Conservation (phyloP, 306 rosid genomes). For the Rosa multiflora region DNA sequence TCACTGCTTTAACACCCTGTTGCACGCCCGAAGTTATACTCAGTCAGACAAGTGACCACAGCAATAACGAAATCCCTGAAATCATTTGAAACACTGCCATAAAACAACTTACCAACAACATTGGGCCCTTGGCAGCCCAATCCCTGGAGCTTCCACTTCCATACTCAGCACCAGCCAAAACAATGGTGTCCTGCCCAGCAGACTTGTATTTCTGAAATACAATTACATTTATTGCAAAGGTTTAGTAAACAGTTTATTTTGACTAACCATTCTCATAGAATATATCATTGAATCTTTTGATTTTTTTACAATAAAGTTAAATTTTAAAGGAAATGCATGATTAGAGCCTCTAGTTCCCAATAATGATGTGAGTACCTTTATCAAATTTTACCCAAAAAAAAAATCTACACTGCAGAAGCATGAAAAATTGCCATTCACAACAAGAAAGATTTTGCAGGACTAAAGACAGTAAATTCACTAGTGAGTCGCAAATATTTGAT, state of each 20-base stretch:
- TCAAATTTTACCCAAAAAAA: neutral
- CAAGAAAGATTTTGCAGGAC: neutral
- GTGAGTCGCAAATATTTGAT: neutral
- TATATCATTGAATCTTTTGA: neutral
- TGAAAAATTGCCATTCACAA: neutral
- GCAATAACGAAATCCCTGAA: constrained; percentile 9
- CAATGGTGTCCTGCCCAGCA: constrained; percentile 73
- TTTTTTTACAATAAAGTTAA: neutral
- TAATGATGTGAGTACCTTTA: neutral
- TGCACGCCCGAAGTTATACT: constrained; percentile 10
- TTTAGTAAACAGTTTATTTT: neutral
- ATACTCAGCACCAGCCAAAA: constrained; percentile 91
- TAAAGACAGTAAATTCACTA: neutral
- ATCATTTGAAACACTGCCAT: neutral
- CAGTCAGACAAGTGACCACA: neutral
- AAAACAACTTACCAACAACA: constrained; percentile 69
- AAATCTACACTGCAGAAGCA: neutral
- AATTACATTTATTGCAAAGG: constrained; percentile 19
- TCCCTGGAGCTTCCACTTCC: constrained; percentile 95
- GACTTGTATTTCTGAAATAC: constrained; percentile 64
- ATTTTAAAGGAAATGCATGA: neutral
- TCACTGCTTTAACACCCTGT: constrained; percentile 95
- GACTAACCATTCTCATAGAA: neutral
- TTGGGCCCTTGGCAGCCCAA: constrained; percentile 99
- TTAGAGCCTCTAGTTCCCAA: neutral